Base-by-base conservation (phyloP, 768 basidiomycete species). In the Heimioporus sp. region DNA sequence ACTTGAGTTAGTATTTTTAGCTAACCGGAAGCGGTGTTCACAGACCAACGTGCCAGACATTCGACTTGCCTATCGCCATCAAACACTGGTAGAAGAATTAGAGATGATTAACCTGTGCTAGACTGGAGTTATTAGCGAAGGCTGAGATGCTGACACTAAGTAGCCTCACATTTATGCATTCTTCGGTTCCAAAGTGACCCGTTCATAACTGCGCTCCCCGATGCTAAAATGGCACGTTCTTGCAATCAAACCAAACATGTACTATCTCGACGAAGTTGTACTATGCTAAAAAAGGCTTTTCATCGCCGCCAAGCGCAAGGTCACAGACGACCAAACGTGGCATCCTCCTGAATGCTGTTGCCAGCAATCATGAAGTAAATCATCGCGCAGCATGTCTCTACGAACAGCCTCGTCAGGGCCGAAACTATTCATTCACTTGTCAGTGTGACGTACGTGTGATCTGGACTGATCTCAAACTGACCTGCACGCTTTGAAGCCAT, bases 41-140 rank as follows among this genome's bases (percentile, higher is more conserved):
- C 51, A 95, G 92, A 98, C 97, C n/a, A 98, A 99, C 60, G 95
- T 99, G 6, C 97, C 97, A 2, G 83, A 97, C 61, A 85, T 86
- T 51, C 83, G 97, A 28, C 77, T 98, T 36, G 83, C 83, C n/a
- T 98, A 90, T 69, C 79, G 97, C n/a, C 86, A 94, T 53, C 82
- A 86, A 58, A 98, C 96, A 1, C 75, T 99, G 34, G 60, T 91
- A 49, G 92, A 90, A 49, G 97, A 98, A 67, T 74, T 97, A 43
- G 78, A 78, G 24, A 79, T 90, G 80, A 82, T 92, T 54, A 67
- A 72, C 10, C 67, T 69, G 11, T 50, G 46, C 46, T 52, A 50
- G 49, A 10, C 31, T 44, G 44, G 48, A 57, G 30, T 35, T 28
- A 28, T 5, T 28, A 28, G 24, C 24, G 6, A 28, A 28, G 24